These are phyloP conservation scores for Glycine tomentella DNA, from an alignment of 306 rosid genomes.

Conservation along the genomic window DNA sequence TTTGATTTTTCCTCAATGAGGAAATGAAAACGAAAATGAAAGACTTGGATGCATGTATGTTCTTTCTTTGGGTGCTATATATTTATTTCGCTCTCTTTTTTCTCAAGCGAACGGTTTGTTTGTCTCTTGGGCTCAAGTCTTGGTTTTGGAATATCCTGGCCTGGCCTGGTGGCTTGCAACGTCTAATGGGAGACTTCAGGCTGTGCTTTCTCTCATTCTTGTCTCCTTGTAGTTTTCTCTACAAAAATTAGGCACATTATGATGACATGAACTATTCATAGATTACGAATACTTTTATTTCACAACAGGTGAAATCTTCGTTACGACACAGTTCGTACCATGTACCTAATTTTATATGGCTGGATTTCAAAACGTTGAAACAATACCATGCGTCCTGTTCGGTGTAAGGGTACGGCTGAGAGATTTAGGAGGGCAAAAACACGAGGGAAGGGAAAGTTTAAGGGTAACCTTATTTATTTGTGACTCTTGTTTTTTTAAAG, in stretches of 20 bases:
- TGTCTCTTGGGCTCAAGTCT: slow-evolving; percentile 28
- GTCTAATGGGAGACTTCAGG: slow-evolving; percentile 10
- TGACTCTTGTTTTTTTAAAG: too few species aligned
- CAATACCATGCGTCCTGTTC: background rate
- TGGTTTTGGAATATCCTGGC: slow-evolving; percentile 37
- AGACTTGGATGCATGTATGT: background rate
- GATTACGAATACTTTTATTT: too few species aligned
- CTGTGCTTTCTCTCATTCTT: slow-evolving; percentile 22
- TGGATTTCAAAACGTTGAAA: slow-evolving; percentile 3
- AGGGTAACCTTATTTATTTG: background rate
- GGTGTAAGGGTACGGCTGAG: background rate
- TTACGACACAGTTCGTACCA: background rate
- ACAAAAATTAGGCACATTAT: too few species aligned
- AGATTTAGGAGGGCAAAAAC: background rate
- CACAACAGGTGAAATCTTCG: slow-evolving; percentile 2
- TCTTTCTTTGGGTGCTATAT: background rate
- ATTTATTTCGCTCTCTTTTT: background rate
- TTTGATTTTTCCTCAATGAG: too few species aligned
- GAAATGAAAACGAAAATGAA: slow-evolving; percentile 42
- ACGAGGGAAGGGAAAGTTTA: background rate
- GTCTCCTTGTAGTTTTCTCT: background rate
- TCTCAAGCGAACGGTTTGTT: slow-evolving; percentile 37
- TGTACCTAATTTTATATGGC: background rate
- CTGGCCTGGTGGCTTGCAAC: background rate
- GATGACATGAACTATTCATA: too few species aligned